A percentile compares a stretch with the other conserved stretches of the same genome.
phyloP scores from a whole-genome alignment of 2,329 filamentous ascomycete genomes.

The Xylaria sp. region DNA sequence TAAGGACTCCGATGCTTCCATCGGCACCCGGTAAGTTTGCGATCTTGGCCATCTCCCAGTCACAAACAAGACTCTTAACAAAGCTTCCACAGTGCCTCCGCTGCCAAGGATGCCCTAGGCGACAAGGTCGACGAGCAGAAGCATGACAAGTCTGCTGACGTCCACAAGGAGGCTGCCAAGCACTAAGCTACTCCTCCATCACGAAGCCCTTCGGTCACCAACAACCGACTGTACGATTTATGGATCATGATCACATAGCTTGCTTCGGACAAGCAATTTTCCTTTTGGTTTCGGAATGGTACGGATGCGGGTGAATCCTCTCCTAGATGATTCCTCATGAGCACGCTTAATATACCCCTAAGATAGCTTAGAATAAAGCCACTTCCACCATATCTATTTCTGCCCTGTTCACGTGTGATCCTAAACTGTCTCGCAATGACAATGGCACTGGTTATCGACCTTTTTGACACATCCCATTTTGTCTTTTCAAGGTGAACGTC shows the following conservation, averaged over 20 bases:
- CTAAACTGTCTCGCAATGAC: too few species aligned
- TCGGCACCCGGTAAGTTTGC: constrained; percentile 58
- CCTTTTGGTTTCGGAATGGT: constrained; percentile 31
- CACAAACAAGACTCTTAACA: too few species aligned
- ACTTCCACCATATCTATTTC: constrained; percentile 15
- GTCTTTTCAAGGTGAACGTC: too few species aligned
- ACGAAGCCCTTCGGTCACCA: neutral
- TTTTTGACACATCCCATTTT: too few species aligned
- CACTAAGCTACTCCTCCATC: constrained; percentile 37
- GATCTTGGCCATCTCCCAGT: too few species aligned
- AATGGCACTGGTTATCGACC: too few species aligned
- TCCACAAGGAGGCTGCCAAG: constrained; percentile 46
- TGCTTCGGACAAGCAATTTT: constrained; percentile 27
- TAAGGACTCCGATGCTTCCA: constrained; percentile 61
- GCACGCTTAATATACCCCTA: constrained; percentile 41
- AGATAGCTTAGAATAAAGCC: constrained; percentile 42
- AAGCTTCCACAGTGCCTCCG: constrained; percentile 49
- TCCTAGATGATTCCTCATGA: constrained; percentile 15
- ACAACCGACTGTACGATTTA: constrained; percentile 35
- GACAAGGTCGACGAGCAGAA: constrained; percentile 54
- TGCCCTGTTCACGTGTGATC: too few species aligned
- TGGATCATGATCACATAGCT: constrained; percentile 31
- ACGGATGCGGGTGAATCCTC: constrained; percentile 26
- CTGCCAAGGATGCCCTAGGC: constrained; percentile 55
- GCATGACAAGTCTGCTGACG: constrained; percentile 42